Percentiles rank a stretch among this genome's conserved stretches.
phyloP scores from a whole-genome alignment of 352 stramenopile species.

The Thraustochytrium striatum region DNA sequence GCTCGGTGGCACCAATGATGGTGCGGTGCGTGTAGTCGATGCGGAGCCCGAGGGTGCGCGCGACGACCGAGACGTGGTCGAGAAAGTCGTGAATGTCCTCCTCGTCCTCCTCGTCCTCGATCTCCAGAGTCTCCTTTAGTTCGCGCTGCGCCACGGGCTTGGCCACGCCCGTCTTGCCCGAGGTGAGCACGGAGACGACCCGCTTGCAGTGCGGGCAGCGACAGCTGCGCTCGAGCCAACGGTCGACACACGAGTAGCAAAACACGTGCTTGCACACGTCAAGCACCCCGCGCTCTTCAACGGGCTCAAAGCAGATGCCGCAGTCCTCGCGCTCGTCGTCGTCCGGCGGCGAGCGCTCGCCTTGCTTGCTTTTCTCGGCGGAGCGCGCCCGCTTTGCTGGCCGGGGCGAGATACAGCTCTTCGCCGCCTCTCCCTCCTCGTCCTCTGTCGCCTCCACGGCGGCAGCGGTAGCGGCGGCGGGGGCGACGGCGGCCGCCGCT shows the following conservation, averaged over 20 bases:
- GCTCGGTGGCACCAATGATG: too few relatives aligned
- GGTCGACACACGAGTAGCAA: slow-evolving; percentile 34
- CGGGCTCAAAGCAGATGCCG: slow-evolving; percentile 28
- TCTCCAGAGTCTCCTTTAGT: slow-evolving; percentile 8
- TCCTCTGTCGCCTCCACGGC: neutral
- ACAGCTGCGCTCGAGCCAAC: slow-evolving; percentile 31
- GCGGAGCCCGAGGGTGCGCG: slow-evolving; percentile 8
- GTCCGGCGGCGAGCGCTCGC: neutral
- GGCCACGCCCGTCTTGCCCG: slow-evolving; percentile 18
- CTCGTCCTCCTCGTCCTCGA: slow-evolving; percentile 29
- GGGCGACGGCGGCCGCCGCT: neutral
- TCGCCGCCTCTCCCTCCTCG: too few relatives aligned
- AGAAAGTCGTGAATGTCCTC: slow-evolving; percentile 43
- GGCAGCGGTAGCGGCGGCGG: too few relatives aligned
- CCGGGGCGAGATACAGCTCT: neutral
- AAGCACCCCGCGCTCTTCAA: slow-evolving; percentile 25
- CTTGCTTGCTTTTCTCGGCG: neutral
- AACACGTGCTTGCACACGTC: slow-evolving; percentile 16
- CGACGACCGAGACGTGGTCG: slow-evolving; percentile 29
- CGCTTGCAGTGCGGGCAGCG: slow-evolving; percentile 37
- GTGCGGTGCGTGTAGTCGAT: slow-evolving; percentile 30
- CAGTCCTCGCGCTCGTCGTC: neutral
- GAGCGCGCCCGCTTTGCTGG: neutral
- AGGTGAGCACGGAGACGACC: slow-evolving; percentile 6
- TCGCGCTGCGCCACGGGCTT: slow-evolving; percentile 9